A percentile compares a stretch with the other conserved stretches of the same genome.
phyloP scores from a whole-genome alignment of 208 protist species.

The Leishmania guyanensis region DNA sequence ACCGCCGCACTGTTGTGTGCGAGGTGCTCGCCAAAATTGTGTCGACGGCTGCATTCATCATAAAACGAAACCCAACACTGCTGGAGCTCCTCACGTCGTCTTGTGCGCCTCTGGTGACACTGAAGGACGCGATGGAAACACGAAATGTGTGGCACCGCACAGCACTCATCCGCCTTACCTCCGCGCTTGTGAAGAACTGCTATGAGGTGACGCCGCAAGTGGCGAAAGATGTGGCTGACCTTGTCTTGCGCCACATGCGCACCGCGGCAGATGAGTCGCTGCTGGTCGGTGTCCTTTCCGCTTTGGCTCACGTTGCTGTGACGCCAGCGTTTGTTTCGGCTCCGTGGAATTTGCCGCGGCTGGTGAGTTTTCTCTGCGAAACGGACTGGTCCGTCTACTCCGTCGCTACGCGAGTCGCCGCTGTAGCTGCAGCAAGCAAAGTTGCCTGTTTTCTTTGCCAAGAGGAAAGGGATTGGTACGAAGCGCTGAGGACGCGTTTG shows the following conservation, averaged over 20 bases:
- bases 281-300: conserved; percentile 60
- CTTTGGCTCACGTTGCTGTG: conserved; percentile 48
- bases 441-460: conserved; percentile 39
- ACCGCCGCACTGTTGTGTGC: conserved; percentile 56
- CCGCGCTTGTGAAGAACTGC: conserved; percentile 68
- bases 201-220: conserved; percentile 66
- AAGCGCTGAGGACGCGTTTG: conserved; percentile 27
- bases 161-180: conserved; percentile 61
- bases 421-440: conserved; percentile 45
- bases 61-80: conserved; percentile 74
- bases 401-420: conserved; percentile 44
- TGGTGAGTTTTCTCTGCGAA: conserved; percentile 61
- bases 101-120: conserved; percentile 50
- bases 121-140: conserved; percentile 65
- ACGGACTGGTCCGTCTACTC: conserved; percentile 52
- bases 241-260: conserved; percentile 52
- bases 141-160: conserved; percentile 62
- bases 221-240: conserved; percentile 42
- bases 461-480: conserved; percentile 39
- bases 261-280: conserved; percentile 45
- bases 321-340: conserved; percentile 53
- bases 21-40: conserved; percentile 77
- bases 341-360: conserved; percentile 57
- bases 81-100: conserved; percentile 61
- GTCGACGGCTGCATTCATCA: conserved; percentile 45